Percentiles rank a stretch among this genome's conserved stretches.
Evolutionary conservation across 176 grass and related monocot species (phyloP).

Genomic region (Pontederia paniculata): DNA sequence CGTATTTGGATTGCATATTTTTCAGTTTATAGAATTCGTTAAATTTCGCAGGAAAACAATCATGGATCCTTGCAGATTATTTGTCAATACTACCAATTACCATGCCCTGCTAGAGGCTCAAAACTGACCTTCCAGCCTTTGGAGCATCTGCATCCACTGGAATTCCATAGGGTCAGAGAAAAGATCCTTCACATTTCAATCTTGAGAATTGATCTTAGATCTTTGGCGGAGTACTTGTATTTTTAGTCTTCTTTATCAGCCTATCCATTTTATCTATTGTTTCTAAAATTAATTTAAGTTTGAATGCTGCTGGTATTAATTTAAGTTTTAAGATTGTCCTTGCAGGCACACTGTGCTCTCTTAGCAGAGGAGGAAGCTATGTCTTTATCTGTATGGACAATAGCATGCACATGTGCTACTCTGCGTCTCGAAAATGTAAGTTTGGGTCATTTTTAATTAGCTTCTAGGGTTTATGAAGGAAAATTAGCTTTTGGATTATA

Average conservation of each 20-base stretch:
- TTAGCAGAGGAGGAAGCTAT: constrained; percentile 81
- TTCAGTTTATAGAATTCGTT: neutral
- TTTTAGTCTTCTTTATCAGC: neutral
- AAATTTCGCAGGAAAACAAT: constrained; percentile 57
- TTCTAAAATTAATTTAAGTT: too few relatives aligned
- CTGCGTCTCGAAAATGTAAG: constrained; percentile 88
- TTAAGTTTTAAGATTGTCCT: neutral
- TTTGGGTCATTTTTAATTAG: neutral
- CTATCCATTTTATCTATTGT: too few relatives aligned
- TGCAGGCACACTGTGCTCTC: constrained; percentile 66
- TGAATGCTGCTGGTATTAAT: too few relatives aligned
- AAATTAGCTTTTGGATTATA: too few relatives aligned
- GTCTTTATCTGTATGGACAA: constrained; percentile 81
- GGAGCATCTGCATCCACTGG: constrained; percentile 73
- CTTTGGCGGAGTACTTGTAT: constrained; percentile 45
- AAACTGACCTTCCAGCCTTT: constrained; percentile 66
- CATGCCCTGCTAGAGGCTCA: constrained; percentile 65
- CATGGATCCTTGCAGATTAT: constrained; percentile 76
- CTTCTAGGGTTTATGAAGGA: too few relatives aligned
- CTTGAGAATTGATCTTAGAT: constrained; percentile 61
- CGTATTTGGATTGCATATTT: too few relatives aligned
- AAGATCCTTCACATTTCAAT: constrained; percentile 79
- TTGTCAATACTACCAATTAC: constrained; percentile 64
- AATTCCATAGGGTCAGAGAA: constrained; percentile 74
- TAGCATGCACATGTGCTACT: constrained; percentile 76